These are phyloP conservation scores for Phaeosphaeria sp. DNA, from an alignment of 2,329 filamentous ascomycete species.

Conservation along the genomic window DNA sequence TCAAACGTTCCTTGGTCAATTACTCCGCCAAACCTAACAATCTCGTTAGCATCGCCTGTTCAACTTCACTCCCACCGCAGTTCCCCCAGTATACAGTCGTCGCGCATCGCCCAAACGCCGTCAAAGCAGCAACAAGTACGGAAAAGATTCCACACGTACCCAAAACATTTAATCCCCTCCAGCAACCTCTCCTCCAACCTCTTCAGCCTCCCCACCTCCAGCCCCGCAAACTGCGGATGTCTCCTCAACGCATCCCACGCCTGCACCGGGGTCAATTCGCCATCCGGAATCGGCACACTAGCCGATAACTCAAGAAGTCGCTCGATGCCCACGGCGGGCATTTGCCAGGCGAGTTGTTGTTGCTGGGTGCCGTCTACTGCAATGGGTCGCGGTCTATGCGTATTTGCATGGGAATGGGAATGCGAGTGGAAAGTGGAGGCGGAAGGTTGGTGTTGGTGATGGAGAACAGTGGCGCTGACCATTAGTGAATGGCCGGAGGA, in stretches of 20 bases:
- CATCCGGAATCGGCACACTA: slow-evolving; percentile 23
- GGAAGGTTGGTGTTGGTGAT: slow-evolving; percentile 13
- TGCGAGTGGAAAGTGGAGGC: neutral
- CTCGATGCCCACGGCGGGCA: slow-evolving; percentile 23
- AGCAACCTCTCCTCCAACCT: slow-evolving; percentile 33
- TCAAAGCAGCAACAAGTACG: neutral
- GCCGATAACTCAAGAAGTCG: slow-evolving; percentile 26
- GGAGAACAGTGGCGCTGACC: slow-evolving; percentile 36
- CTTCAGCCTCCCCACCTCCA: slow-evolving; percentile 29
- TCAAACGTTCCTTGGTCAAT: slow-evolving; percentile 21
- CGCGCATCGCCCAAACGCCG: no score
- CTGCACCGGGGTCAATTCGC: slow-evolving; percentile 47
- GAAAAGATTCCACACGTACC: slow-evolving; percentile 21
- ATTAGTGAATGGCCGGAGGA: slow-evolving; percentile 42
- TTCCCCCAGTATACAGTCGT: no score
- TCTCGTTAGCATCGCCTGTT: neutral
- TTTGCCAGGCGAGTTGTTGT: slow-evolving; percentile 16
- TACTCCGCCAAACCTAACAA: slow-evolving; percentile 29
- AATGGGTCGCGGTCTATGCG: neutral
- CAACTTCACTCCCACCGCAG: neutral
- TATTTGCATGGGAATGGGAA: neutral
- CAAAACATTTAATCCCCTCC: slow-evolving; percentile 39
- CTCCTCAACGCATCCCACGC: slow-evolving; percentile 44
- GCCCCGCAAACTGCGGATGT: slow-evolving; percentile 27
- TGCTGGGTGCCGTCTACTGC: neutral